These are phyloP conservation scores for Xylaria venustula DNA, from an alignment of 495 filamentous ascomycete species.

Conservation along the genomic window DNA sequence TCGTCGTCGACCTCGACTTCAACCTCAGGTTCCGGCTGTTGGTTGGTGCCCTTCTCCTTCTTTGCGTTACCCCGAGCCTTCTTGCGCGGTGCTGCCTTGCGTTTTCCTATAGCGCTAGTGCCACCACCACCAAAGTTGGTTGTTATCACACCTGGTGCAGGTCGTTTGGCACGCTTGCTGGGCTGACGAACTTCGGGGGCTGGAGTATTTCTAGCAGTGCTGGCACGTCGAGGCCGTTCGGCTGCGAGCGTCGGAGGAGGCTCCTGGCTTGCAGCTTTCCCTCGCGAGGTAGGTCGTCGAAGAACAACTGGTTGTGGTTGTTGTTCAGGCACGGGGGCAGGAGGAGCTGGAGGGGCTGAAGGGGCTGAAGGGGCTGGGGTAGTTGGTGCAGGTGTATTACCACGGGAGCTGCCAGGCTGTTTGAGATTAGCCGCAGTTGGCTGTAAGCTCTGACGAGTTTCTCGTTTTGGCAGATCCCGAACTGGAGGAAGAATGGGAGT, in stretches of 20 bases:
- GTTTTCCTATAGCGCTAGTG: constrained; percentile 69
- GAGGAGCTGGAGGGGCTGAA: too few species aligned
- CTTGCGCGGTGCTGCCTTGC: constrained; percentile 74
- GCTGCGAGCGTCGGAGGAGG: constrained; percentile 43
- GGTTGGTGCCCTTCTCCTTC: constrained; percentile 42
- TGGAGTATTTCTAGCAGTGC: constrained; percentile 57
- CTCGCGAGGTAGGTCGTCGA: constrained; percentile 46
- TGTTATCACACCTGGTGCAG: constrained; percentile 73
- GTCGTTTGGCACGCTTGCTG: constrained; percentile 60
- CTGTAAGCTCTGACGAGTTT: constrained; percentile 32
- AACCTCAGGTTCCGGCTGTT: constrained; percentile 40
- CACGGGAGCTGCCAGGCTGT: constrained; percentile 20
- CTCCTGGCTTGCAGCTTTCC: constrained; percentile 51
- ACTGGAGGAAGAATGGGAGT: constrained; percentile 53
- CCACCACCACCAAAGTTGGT: constrained; percentile 73
- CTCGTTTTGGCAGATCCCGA: constrained; percentile 37
- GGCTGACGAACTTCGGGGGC: constrained; percentile 47
- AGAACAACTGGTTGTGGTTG: constrained; percentile 14
- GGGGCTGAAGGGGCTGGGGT: too few species aligned
- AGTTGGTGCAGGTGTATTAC: constrained; percentile 21
- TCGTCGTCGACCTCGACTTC: constrained; percentile 60
- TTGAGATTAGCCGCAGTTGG: constrained; percentile 34
- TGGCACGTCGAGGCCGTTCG: constrained; percentile 55
- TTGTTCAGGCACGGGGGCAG: constrained; percentile 16
- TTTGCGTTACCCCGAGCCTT: constrained; percentile 50